Percentiles rank a stretch among this genome's conserved stretches.
Conservation (phyloP, 75 land plant species). For the Isoetes taiwanensis region DNA sequence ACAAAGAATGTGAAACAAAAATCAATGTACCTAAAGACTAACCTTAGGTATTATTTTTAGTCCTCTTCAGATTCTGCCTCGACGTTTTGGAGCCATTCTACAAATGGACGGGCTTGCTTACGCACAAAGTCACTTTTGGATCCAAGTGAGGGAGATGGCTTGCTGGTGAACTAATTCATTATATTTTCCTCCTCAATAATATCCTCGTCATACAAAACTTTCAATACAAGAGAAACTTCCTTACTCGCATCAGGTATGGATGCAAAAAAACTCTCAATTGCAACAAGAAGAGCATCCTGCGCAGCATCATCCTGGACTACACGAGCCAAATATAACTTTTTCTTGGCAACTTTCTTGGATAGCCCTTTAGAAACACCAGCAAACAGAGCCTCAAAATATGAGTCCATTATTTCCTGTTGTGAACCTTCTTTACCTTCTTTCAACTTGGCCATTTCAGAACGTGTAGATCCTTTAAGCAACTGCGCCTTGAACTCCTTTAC, state of each 20-base stretch:
- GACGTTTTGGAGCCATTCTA: too few species aligned
- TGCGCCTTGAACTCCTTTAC: slow-evolving; percentile 31
- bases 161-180: too few species aligned
- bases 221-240: too few species aligned
- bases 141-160: too few species aligned
- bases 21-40: too few species aligned
- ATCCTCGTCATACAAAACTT: too few species aligned
- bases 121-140: too few species aligned
- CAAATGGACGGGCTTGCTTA: too few species aligned
- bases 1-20: too few species aligned
- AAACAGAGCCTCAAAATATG: slow-evolving; percentile 71
- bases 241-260: slow-evolving; percentile 2
- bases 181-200: too few species aligned
- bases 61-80: too few species aligned
- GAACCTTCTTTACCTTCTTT: slow-evolving; percentile 27
- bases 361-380: slow-evolving; percentile 61
- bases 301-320: slow-evolving; percentile 41
- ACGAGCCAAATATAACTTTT: slow-evolving; percentile 43
- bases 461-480: slow-evolving; percentile 39
- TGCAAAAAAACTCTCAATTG: slow-evolving; percentile 53
- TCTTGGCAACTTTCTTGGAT: slow-evolving; percentile 57
- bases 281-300: slow-evolving; percentile 44
- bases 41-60: too few species aligned
- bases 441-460: slow-evolving; percentile 29
- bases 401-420: slow-evolving; percentile 42